Evolutionary conservation across 2,329 filamentous ascomycete genomes (phyloP).

Genomic region (Chrysoporthe deuterocubensis): DNA sequence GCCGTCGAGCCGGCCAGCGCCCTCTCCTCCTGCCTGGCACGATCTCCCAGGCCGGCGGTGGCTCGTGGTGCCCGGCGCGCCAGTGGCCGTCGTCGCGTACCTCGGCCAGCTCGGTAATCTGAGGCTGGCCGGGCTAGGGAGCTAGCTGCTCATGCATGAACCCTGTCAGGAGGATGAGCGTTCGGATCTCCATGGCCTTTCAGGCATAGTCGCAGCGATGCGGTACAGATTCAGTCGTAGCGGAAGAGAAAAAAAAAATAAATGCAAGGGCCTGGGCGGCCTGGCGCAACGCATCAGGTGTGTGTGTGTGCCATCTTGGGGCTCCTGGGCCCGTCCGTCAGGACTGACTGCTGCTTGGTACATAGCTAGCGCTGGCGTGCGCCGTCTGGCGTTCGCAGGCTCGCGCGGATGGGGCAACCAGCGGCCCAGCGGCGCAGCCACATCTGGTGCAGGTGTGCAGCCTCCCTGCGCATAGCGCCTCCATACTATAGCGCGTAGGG

Average conservation of each 20-base stretch:
- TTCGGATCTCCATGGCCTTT: conserved; percentile 2
- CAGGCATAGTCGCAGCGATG: neutral
- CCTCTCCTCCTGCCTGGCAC: neutral
- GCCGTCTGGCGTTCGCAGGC: conserved; percentile 12
- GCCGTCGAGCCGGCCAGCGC: neutral
- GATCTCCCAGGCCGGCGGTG: neutral
- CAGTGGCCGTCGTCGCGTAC: neutral
- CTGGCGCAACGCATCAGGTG: neutral
- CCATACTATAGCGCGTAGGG: neutral
- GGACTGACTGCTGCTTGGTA: neutral
- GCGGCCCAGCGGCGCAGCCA: neutral
- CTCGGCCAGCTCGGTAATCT: conserved; percentile 5
- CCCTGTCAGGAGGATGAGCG: conserved; percentile 2
- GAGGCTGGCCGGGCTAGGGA: neutral
- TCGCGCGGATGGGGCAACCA: conserved; percentile 5
- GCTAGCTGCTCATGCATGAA: neutral
- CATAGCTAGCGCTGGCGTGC: conserved; percentile 13
- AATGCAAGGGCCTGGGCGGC: neutral
- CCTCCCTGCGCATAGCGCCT: neutral
- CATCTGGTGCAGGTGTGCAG: neutral
- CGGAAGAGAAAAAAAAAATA: neutral
- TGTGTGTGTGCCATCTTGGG: neutral
- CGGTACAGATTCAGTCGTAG: neutral
- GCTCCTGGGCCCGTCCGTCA: neutral
- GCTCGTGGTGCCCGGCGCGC: neutral